phyloP scores from a whole-genome alignment of 495 filamentous ascomycete genomes.

The Podospora appendiculata region DNA sequence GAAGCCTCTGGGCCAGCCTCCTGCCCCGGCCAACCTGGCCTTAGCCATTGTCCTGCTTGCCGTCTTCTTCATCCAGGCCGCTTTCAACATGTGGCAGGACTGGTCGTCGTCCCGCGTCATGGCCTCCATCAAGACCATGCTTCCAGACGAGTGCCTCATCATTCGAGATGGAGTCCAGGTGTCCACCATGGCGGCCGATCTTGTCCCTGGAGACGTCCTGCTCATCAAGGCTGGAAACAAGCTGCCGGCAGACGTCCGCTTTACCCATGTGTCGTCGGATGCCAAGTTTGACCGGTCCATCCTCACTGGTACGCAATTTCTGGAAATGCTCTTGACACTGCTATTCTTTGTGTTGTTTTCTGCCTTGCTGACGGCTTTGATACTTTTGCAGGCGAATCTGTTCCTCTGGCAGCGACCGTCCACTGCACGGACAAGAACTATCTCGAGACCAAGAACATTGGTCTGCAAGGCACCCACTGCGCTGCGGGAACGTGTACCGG shows the following conservation, averaged over 20 bases:
- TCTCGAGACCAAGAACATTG: conserved; percentile 65
- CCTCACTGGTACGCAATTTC: conserved; percentile 46
- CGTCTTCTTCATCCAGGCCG: conserved; percentile 63
- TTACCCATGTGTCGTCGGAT: conserved; percentile 55
- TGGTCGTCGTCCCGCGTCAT: conserved; percentile 56
- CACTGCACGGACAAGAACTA: conserved; percentile 62
- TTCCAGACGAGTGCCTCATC: conserved; percentile 57
- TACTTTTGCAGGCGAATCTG: conserved; percentile 45
- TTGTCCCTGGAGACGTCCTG: conserved; percentile 62
- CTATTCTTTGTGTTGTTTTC: background rate
- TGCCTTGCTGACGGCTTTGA: background rate
- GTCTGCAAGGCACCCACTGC: conserved; percentile 64
- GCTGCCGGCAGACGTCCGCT: conserved; percentile 62
- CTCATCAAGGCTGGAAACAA: conserved; percentile 58
- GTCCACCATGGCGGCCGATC: conserved; percentile 43
- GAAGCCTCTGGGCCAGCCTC: conserved; percentile 63
- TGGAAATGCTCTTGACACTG: background rate
- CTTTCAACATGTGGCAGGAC: conserved; percentile 59
- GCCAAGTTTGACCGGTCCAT: conserved; percentile 66
- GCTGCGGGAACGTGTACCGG: conserved; percentile 58
- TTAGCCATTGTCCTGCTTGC: conserved; percentile 56
- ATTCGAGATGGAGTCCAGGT: conserved; percentile 48
- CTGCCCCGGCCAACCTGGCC: conserved; percentile 55
- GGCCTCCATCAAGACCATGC: conserved; percentile 57
- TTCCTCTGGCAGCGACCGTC: conserved; percentile 51